These are phyloP conservation scores for Penicillium sclerotiorum DNA, from an alignment of 2,329 filamentous ascomycete genomes.

Conservation along the genomic window DNA sequence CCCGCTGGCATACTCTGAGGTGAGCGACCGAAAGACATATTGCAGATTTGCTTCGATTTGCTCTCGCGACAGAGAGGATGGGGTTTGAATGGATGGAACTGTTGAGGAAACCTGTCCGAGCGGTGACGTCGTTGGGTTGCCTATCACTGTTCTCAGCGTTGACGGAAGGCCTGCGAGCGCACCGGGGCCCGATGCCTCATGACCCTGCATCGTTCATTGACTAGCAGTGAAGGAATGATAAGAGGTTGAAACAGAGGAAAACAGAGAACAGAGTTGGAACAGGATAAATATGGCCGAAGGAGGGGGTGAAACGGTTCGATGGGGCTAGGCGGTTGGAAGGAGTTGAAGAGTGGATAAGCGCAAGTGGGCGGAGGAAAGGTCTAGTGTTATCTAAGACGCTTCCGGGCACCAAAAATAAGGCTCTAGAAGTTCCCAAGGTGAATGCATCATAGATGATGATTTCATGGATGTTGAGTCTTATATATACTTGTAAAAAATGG, in stretches of 20 bases:
- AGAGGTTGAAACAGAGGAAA: constrained; percentile 1
- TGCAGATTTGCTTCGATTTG: constrained; percentile 41
- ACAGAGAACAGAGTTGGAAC: neutral
- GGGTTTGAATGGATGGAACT: constrained; percentile 16
- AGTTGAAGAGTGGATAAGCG: constrained; percentile 19
- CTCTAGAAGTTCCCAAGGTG: no score
- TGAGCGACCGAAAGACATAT: constrained; percentile 35
- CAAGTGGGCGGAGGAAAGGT: constrained; percentile 8
- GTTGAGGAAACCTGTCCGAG: constrained; percentile 20
- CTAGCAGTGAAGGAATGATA: constrained; percentile 6
- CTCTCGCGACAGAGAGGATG: constrained; percentile 18
- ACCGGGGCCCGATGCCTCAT: constrained; percentile 42
- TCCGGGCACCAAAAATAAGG: constrained; percentile 22
- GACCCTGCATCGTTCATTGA: constrained; percentile 44
- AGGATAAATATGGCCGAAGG: neutral
- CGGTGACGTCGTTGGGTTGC: constrained; percentile 31
- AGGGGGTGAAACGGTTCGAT: no score
- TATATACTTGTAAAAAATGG: no score
- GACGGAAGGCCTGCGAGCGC: constrained; percentile 38
- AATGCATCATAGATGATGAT: no score
- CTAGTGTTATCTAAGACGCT: constrained; percentile 31
- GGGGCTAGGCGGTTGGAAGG: constrained; percentile 6
- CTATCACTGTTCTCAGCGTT: constrained; percentile 36
- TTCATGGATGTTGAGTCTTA: no score
- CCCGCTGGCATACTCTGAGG: constrained; percentile 26